Percentiles rank a stretch among this genome's conserved stretches.
phyloP scores from a whole-genome alignment of 176 grass and related monocot species.

The Alloteropsis semialata region DNA sequence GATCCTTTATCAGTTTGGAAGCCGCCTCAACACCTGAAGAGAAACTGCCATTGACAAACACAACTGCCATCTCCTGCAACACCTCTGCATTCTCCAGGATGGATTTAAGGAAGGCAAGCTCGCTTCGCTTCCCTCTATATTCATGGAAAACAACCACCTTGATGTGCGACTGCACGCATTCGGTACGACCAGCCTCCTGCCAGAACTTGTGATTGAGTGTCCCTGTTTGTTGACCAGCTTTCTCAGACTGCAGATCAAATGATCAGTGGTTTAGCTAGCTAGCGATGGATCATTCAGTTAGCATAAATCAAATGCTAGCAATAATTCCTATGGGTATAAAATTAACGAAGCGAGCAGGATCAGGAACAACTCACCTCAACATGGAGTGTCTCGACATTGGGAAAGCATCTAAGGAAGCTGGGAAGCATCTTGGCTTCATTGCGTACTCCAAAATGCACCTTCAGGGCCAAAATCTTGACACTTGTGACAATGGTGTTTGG shows the following conservation, averaged over 20 bases:
- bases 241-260: too few relatives aligned
- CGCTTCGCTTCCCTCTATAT: background rate
- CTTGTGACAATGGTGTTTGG: background rate
- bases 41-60: background rate
- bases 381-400: background rate
- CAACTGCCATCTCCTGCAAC: background rate
- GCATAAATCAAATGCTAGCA: too few relatives aligned
- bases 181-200: background rate
- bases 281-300: too few relatives aligned
- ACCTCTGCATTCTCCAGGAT: background rate
- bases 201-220: background rate
- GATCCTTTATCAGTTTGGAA: background rate
- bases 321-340: too few relatives aligned
- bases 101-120: constrained; percentile 30
- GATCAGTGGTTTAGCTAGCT: too few relatives aligned
- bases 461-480: background rate
- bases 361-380: background rate
- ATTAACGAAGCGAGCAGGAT: too few relatives aligned
- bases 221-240: background rate
- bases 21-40: background rate
- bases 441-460: background rate
- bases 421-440: constrained; percentile 6
- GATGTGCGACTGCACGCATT: background rate
- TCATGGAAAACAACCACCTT: background rate
- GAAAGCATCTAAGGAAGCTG: constrained; percentile 21